Evolutionary conservation across 2,329 filamentous ascomycete species (phyloP), one percentile per base, ranked within the genome.

Genomic region (Sphaceloma murrayae): DNA sequence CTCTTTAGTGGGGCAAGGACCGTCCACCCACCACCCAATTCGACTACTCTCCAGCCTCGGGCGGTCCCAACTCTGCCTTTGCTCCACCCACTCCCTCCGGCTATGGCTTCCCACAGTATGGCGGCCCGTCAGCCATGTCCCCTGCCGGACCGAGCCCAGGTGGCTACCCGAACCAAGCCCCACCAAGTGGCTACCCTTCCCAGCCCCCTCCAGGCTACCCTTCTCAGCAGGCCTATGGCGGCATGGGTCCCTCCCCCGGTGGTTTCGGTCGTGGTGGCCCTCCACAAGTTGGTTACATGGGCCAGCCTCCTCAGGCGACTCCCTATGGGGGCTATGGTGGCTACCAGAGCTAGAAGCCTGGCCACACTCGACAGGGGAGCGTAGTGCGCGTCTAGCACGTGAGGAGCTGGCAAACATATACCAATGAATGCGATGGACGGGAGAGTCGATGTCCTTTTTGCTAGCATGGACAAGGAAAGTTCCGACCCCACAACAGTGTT

Each of bases 1-100:
- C 53, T 39, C 50, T 53, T 29, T 60, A 96, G 89, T 98, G 91
- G 91, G 91, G 91, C 62, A 98, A 98, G 70, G 91, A 98, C 67
- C 94, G 94, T 68, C 87, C 88, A 43, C 86, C 91, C 19, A 87
- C 78, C 56, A 76, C 80, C 54, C 74, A 83, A 58, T 83, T 82
- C 54, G 93, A 94, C 46, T 89, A 84, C 61, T 80, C 83, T 55
- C 82, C 88, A 44, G 84, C 88, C 61, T 85, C 79, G 56, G 81
- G 62, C 36, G 51, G 49, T 74, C 55, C 80, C 78, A 65, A 80
- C 74, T 53, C 77, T 75, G 80, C 73, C 46, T 94, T 82, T 18
- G 21, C 22, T 59, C 81, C 84, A 51, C 84, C 80, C 56, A 85
- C 85, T 33, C 83, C 85, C 48, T 69, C 73, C 33, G 80, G 78